Percentiles rank a stretch among this genome's conserved stretches.
Conservation (phyloP, 345 rosid genomes). For the Populus alba region DNA sequence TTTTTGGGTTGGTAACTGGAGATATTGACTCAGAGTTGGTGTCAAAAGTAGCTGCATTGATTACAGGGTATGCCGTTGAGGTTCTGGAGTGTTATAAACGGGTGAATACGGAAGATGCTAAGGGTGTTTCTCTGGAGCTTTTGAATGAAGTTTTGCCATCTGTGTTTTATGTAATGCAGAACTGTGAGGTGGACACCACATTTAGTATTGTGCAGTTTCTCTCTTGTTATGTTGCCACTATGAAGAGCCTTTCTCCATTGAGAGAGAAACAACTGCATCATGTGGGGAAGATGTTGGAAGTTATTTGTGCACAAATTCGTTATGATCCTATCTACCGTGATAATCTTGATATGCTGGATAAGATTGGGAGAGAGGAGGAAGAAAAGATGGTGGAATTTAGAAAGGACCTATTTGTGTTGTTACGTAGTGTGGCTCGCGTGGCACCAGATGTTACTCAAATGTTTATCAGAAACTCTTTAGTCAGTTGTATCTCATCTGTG, state of each 20-base stretch:
- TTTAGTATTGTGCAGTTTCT: conserved; percentile 75
- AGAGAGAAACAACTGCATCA: conserved; percentile 70
- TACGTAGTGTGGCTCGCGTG: conserved; percentile 75
- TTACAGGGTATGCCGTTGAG: conserved; percentile 82
- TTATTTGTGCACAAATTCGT: conserved; percentile 64
- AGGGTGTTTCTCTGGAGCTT: conserved; percentile 52
- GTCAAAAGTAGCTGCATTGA: conserved; percentile 55
- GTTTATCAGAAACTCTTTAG: conserved; percentile 74
- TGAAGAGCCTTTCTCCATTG: conserved; percentile 68
- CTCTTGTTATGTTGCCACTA: conserved; percentile 67
- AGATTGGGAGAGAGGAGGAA: conserved; percentile 88
- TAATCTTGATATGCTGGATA: conserved; percentile 72
- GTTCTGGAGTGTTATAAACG: conserved; percentile 79
- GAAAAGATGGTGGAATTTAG: conserved; percentile 79
- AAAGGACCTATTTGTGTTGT: conserved; percentile 77
- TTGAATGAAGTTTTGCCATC: conserved; percentile 87
- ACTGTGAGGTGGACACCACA: conserved; percentile 64
- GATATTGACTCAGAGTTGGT: conserved; percentile 68
- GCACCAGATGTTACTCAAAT: conserved; percentile 78
- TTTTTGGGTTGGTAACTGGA: conserved; percentile 58
- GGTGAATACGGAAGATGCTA: conserved; percentile 57
- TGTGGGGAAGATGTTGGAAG: conserved; percentile 73
- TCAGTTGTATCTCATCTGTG: conserved; percentile 53
- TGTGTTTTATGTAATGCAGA: conserved; percentile 67
- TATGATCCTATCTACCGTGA: conserved; percentile 69